Conservation (phyloP, 1,139 yeast genomes). For the Zygosaccharomyces sapae region DNA sequence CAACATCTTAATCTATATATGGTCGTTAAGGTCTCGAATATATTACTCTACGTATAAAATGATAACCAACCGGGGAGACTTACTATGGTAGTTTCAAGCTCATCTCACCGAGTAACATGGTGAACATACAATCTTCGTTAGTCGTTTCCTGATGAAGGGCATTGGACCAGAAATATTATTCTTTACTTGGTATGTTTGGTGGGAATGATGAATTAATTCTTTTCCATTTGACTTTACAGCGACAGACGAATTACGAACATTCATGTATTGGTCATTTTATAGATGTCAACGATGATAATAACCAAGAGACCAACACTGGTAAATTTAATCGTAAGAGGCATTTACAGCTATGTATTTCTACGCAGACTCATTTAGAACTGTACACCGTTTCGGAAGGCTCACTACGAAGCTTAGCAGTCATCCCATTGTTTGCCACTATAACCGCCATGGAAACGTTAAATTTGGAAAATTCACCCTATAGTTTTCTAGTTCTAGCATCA, state of each 20-base stretch:
- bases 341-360: slow-evolving; percentile 31
- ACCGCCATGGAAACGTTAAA: slow-evolving; percentile 51
- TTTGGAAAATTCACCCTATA: slow-evolving; percentile 50
- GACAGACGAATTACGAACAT: slow-evolving; percentile 50
- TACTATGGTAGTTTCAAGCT: too few species aligned
- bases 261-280: slow-evolving; percentile 67
- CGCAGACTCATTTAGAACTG: slow-evolving; percentile 33
- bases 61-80: too few species aligned
- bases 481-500: slow-evolving; percentile 61
- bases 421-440: slow-evolving; percentile 57
- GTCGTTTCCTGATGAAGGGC: background rate
- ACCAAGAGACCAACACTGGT: slow-evolving; percentile 35
- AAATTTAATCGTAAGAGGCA: slow-evolving; percentile 33
- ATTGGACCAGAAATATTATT: background rate
- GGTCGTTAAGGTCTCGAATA: too few species aligned
- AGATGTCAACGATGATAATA: slow-evolving; percentile 52
- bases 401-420: slow-evolving; percentile 42
- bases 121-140: background rate
- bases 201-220: slow-evolving; percentile 35
- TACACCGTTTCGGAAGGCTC: slow-evolving; percentile 53
- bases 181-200: slow-evolving; percentile 13
- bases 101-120: background rate
- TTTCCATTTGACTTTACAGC: slow-evolving; percentile 63
- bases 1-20: too few species aligned
- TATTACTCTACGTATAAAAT: too few species aligned